These are phyloP conservation scores for Pseudonectria buxi DNA, from an alignment of 2,329 filamentous ascomycete genomes.

Conservation along the genomic window DNA sequence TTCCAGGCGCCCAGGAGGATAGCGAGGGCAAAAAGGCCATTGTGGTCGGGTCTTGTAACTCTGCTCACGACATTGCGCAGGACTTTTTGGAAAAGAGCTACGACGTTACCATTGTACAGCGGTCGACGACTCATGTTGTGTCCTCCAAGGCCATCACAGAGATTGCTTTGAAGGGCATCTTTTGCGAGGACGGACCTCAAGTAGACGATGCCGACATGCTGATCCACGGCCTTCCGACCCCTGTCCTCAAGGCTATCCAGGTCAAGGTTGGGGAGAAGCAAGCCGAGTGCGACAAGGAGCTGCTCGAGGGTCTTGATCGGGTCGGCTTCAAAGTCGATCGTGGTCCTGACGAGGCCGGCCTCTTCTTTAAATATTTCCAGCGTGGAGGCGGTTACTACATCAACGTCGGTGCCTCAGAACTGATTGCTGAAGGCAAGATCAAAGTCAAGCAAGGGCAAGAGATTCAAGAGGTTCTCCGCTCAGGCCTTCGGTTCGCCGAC, in stretches of 20 bases:
- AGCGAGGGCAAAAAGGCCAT: constrained; percentile 52
- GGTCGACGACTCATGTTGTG: constrained; percentile 58
- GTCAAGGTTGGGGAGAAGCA: constrained; percentile 32
- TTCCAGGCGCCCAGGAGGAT: constrained; percentile 42
- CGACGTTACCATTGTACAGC: constrained; percentile 62
- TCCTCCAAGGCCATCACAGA: constrained; percentile 47
- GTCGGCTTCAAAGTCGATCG: constrained; percentile 56
- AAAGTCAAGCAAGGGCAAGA: constrained; percentile 54
- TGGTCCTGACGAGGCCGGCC: constrained; percentile 49
- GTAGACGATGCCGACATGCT: constrained; percentile 61
- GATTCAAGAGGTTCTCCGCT: constrained; percentile 42
- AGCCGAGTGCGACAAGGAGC: constrained; percentile 30
- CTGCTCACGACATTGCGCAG: constrained; percentile 62
- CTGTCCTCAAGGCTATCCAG: constrained; percentile 55
- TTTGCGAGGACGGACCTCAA: constrained; percentile 46
- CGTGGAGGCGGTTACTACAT: constrained; percentile 66
- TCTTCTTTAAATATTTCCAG: constrained; percentile 58
- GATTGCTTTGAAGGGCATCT: constrained; percentile 45
- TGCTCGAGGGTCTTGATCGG: constrained; percentile 39
- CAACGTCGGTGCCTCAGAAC: constrained; percentile 55
- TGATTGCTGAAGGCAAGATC: constrained; percentile 59
- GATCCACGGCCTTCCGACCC: constrained; percentile 49
- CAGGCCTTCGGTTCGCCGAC: constrained; percentile 44
- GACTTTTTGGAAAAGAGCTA: constrained; percentile 62
- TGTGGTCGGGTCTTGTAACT: constrained; percentile 63